Base-by-base conservation (phyloP, 1,284 basidiomycete genomes). In the Laetiporus sulphureus region DNA sequence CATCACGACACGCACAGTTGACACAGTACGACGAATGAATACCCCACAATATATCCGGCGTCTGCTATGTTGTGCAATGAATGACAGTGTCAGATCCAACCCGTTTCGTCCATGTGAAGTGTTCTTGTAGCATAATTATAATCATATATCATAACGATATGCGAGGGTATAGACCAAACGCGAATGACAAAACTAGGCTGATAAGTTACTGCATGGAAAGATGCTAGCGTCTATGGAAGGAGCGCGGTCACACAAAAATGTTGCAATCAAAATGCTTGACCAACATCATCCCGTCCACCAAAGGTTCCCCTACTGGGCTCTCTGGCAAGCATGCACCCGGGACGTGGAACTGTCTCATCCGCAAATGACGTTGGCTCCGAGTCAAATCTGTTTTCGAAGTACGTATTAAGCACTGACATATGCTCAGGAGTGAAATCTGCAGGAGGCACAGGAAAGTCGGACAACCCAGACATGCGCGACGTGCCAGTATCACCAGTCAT, bases 391-490 rank as follows among this genome's bases (percentile, higher is more conserved):
- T 52, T 45, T 31, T 49, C 47, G 38, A 50, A 54, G 40, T 56
- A 56, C 1, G 52, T 46, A 42, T 54, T 44, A 4, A 56, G 44
- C 19, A 56, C 49, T 2, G 52, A 52, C 38, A 53, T 38, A 35
- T 56, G 50, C 36, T 46, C 48, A 8, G 49, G 42, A 25, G 51
- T 46, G 45, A 51, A 31, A 41, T 53, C 48, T 8, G 49, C 50
- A 4, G 83, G 82, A 2, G 75, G 83, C 8, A 62, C 63, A 2
- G 83, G 83, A 58, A 87, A 87, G 53, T 85, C 83, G 4, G 82
- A 84, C n/a, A 87, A 69, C 8, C 71, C 70, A 3, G 81, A 84
- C 64, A 85, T 84, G 30, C 70, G 70, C 2, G 83, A 85, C 20
- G 61, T 50, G 24, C 66, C 66, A 0, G 75, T 76, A 1, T 75